Evolutionary conservation across 768 basidiomycete species (phyloP), one percentile per base, ranked within the genome.

Genomic region (Atractiella rhizophila): DNA sequence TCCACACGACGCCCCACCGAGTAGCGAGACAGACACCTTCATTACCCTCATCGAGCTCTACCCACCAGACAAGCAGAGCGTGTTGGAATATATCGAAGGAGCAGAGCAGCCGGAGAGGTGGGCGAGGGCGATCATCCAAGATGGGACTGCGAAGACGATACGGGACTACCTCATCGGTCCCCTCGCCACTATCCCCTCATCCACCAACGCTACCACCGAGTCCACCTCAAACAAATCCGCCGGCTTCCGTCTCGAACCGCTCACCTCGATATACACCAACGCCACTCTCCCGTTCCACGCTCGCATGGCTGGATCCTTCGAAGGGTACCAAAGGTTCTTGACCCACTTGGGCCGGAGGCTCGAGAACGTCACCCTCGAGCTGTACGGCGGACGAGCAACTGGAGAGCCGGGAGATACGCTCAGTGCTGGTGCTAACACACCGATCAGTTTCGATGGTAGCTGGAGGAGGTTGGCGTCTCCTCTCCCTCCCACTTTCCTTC

Each of bases 151-250:
- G 10, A 68, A 68, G 9, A 50, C 56, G n/a, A 63, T 71, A 27
- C 60, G 56, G 41, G 68, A 71, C 48, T 70, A 71, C 48, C 56
- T 71, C 7, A 63, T 73, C 15, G 71, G 71, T 0, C 71, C 71
- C 1, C 58, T 73, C n/a, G n/a, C n/a, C n/a, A n/a, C n/a, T n/a
- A n/a, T n/a, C n/a, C n/a, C n/a, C n/a, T n/a, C n/a, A n/a, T n/a
- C n/a, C n/a, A n/a, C n/a, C n/a, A n/a, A n/a, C n/a, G n/a, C n/a
- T n/a, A n/a, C n/a, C n/a, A n/a, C n/a, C n/a, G n/a, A n/a, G 8
- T 70, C 71, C 4, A 50, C 69, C 16, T 53, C 60, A 25, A 35
- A 46, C 4, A 39, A 54, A 13, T 68, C 69, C 5, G 51, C 30
- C 2, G 56, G n/a, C n/a, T n/a, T n/a, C n/a, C n/a, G n/a, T n/a